A percentile compares a stretch with the other conserved stretches of the same genome.
phyloP scores from a whole-genome alignment of 2,329 filamentous ascomycete genomes.

The Apiospora kogelbergensis region DNA sequence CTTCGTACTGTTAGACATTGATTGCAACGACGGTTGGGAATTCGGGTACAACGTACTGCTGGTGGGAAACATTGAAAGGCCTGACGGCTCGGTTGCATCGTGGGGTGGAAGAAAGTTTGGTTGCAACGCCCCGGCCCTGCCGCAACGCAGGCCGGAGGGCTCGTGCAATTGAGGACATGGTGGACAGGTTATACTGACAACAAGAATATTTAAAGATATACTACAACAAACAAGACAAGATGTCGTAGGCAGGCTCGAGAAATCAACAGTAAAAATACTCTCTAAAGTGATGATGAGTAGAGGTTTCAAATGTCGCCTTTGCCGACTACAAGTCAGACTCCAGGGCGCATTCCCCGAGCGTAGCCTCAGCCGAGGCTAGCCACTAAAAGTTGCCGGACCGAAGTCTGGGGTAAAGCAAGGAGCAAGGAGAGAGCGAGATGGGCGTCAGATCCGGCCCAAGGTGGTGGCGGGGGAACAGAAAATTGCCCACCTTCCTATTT shows the following conservation, averaged over 20 bases:
- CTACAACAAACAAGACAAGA: neutral
- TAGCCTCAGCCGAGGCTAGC: slow-evolving; percentile 26
- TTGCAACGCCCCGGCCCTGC: slow-evolving; percentile 38
- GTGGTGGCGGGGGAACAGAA: neutral
- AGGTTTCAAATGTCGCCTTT: neutral
- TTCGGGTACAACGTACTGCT: slow-evolving; percentile 7
- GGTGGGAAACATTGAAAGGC: neutral
- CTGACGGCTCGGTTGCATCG: slow-evolving; percentile 23
- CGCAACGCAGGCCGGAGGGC: slow-evolving; percentile 52
- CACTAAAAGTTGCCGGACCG: slow-evolving; percentile 15
- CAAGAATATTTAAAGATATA: neutral
- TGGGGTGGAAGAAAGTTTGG: slow-evolving; percentile 26
- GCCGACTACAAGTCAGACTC: neutral
- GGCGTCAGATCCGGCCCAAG: neutral
- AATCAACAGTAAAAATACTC: neutral
- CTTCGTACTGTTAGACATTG: slow-evolving; percentile 24
- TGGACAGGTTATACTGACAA: slow-evolving; percentile 10
- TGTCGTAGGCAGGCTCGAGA: neutral
- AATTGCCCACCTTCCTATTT: neutral
- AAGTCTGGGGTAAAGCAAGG: slow-evolving; percentile 6
- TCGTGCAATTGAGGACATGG: slow-evolving; percentile 51
- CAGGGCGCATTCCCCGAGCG: slow-evolving; percentile 18
- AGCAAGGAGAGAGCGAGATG: neutral
- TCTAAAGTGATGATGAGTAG: neutral
- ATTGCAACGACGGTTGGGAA: neutral